Percentiles rank a stretch among this genome's conserved stretches.
Conservation (phyloP, 768 basidiomycete genomes). For the Termitomyces sp. region DNA sequence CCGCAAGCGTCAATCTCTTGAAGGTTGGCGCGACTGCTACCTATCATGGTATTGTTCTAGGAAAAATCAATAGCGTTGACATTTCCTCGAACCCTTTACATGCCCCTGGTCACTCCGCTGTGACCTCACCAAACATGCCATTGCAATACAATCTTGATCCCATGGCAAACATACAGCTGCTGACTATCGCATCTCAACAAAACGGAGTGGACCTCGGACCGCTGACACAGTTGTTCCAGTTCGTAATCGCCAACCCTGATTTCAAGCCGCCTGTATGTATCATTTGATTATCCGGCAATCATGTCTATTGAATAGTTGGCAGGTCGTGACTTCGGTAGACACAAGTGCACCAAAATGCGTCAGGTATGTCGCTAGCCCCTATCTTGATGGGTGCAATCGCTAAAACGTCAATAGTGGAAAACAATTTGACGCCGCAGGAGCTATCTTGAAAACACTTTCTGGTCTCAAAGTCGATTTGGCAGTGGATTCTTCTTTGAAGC, state of each 20-base stretch:
- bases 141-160: constrained; percentile 66
- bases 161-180: constrained; percentile 52
- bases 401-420: constrained; percentile 42
- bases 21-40: constrained; percentile 48
- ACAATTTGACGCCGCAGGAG: constrained; percentile 58
- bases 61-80: constrained; percentile 54
- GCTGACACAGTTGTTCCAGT: constrained; percentile 49
- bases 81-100: constrained; percentile 53
- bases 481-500: constrained; percentile 47
- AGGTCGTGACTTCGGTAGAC: constrained; percentile 57
- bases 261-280: constrained; percentile 47
- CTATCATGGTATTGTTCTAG: constrained; percentile 52
- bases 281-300: not conserved
- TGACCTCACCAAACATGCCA: constrained; percentile 54
- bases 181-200: constrained; percentile 45
- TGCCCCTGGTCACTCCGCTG: constrained; percentile 53
- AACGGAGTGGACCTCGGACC: constrained; percentile 62
- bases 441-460: constrained; percentile 60
- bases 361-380: constrained; percentile 33
- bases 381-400: not conserved
- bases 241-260: constrained; percentile 45
- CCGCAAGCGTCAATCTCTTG: constrained; percentile 65
- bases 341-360: constrained; percentile 50
- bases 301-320: not conserved
- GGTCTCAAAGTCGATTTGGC: constrained; percentile 56